Evolutionary conservation across 2,329 filamentous ascomycete species (phyloP).

Genomic region (Coniochaeta sp.): DNA sequence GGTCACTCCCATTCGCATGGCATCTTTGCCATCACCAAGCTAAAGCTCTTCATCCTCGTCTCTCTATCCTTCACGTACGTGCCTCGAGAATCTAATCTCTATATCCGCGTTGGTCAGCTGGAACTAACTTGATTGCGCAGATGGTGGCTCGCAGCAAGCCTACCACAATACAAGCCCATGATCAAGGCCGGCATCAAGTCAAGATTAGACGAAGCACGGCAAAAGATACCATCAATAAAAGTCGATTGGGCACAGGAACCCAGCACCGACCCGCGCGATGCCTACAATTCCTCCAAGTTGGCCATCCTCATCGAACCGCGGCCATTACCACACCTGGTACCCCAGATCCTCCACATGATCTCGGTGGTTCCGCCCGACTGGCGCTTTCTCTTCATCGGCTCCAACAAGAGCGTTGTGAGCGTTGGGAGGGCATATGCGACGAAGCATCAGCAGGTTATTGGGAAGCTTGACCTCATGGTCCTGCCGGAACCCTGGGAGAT

Average conservation of each 20-base stretch:
- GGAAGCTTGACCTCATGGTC: slow-evolving; percentile 44
- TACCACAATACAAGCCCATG: slow-evolving; percentile 36
- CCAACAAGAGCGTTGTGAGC: slow-evolving; percentile 36
- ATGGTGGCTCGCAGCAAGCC: slow-evolving; percentile 38
- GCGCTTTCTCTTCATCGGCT: slow-evolving; percentile 47
- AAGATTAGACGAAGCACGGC: slow-evolving; percentile 30
- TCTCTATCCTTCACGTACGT: slow-evolving; percentile 32
- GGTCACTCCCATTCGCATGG: slow-evolving; percentile 10
- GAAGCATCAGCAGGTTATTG: slow-evolving; percentile 39
- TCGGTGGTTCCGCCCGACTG: slow-evolving; percentile 46
- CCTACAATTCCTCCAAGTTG: slow-evolving; percentile 41
- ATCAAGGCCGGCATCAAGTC: slow-evolving; percentile 30
- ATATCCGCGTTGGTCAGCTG: background rate
- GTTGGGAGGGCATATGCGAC: slow-evolving; percentile 38
- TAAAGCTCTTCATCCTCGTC: slow-evolving; percentile 24
- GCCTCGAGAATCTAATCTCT: background rate
- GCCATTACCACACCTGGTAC: slow-evolving; percentile 38
- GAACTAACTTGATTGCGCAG: slow-evolving; percentile 21
- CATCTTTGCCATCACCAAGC: slow-evolving; percentile 25
- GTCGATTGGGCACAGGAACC: slow-evolving; percentile 28
- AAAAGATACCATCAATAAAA: slow-evolving; percentile 31
- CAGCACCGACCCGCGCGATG: slow-evolving; percentile 21
- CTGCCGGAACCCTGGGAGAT: slow-evolving; percentile 41
- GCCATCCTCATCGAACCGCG: slow-evolving; percentile 46
- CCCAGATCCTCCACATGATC: slow-evolving; percentile 45